Conservation (phyloP, 805 yeast species). For the Pichia pseudocactophila region DNA sequence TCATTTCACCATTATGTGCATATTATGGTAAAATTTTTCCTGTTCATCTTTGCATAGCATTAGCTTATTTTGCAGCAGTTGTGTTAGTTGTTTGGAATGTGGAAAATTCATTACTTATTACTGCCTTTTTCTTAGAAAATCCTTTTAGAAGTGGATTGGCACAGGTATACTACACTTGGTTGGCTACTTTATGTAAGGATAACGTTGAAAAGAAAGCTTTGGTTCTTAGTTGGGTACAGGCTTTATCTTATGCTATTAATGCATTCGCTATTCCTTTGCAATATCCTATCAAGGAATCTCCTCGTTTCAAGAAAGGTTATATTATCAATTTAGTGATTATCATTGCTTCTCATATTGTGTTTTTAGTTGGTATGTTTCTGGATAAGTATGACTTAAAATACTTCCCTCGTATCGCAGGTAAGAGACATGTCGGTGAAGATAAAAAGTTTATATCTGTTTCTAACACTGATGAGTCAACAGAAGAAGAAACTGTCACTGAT, state of each 20-base stretch:
- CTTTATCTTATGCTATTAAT: slow-evolving; percentile 14
- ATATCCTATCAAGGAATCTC: slow-evolving; percentile 11
- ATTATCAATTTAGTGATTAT: slow-evolving; percentile 12
- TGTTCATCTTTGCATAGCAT: slow-evolving; percentile 1
- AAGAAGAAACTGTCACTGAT: too few relatives aligned
- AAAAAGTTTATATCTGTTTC: not conserved
- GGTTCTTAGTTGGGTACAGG: slow-evolving; percentile 14
- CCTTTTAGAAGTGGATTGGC: slow-evolving; percentile 14
- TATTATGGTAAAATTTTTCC: slow-evolving; percentile 22
- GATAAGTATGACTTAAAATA: slow-evolving; percentile 13
- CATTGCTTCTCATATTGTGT: slow-evolving; percentile 8
- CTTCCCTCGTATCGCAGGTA: slow-evolving; percentile 14
- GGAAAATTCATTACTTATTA: slow-evolving; percentile 23
- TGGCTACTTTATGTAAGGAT: slow-evolving; percentile 16
- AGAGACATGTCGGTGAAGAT: slow-evolving; percentile 7
- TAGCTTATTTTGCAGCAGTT: slow-evolving; percentile 11
- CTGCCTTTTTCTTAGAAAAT: slow-evolving; percentile 33
- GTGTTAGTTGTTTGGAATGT: slow-evolving; percentile 12
- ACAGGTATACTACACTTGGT: slow-evolving; percentile 16
- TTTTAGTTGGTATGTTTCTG: slow-evolving; percentile 10
- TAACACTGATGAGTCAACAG: not conserved
- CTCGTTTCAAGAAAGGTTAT: slow-evolving; percentile 14
- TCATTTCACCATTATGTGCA: slow-evolving; percentile 34
- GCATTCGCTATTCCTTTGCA: slow-evolving; percentile 19
- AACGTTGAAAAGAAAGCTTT: slow-evolving; percentile 18